phyloP scores from a whole-genome alignment of 768 basidiomycete species.

The Brasilioporus rufonigricans region DNA sequence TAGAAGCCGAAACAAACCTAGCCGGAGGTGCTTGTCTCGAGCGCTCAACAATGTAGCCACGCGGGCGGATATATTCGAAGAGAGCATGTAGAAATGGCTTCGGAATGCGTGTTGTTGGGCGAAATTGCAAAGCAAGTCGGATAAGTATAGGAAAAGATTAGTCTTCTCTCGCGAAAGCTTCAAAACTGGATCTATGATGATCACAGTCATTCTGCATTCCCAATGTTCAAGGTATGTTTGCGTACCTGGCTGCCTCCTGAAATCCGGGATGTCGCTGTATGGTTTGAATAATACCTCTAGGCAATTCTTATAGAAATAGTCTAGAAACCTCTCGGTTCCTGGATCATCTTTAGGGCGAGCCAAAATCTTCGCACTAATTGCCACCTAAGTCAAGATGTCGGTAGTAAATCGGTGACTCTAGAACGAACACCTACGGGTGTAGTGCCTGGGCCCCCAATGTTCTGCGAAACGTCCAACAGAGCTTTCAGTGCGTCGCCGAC shows the following conservation, averaged over 20 bases:
- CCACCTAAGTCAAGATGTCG: slow-evolving; percentile 19
- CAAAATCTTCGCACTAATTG: slow-evolving; percentile 43
- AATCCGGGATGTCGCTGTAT: slow-evolving; percentile 69
- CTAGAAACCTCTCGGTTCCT: slow-evolving; percentile 83
- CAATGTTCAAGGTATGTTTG: background rate
- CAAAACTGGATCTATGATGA: slow-evolving; percentile 46
- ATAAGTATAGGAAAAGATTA: slow-evolving; percentile 84
- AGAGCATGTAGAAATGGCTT: slow-evolving; percentile 86
- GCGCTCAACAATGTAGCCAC: slow-evolving; percentile 76
- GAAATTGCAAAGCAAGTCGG: slow-evolving; percentile 89
- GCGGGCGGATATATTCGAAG: slow-evolving; percentile 69
- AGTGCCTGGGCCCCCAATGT: slow-evolving; percentile 34
- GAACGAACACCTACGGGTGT: slow-evolving; percentile 31
- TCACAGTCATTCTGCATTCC: slow-evolving; percentile 2
- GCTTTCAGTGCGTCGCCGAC: slow-evolving; percentile 84
- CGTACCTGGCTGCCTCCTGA: slow-evolving; percentile 47
- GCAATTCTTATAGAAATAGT: slow-evolving; percentile 90
- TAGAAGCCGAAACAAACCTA: slow-evolving; percentile 56
- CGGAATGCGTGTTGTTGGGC: slow-evolving; percentile 88
- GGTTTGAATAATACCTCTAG: slow-evolving; percentile 80
- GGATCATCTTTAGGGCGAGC: slow-evolving; percentile 77
- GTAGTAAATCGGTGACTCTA: background rate
- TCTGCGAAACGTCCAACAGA: slow-evolving; percentile 74
- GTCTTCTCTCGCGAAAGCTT: slow-evolving; percentile 69
- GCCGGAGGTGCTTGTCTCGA: slow-evolving; percentile 88